Conservation (phyloP, 2,329 filamentous ascomycete species). For the Pleochaeta shiraiana region DNA sequence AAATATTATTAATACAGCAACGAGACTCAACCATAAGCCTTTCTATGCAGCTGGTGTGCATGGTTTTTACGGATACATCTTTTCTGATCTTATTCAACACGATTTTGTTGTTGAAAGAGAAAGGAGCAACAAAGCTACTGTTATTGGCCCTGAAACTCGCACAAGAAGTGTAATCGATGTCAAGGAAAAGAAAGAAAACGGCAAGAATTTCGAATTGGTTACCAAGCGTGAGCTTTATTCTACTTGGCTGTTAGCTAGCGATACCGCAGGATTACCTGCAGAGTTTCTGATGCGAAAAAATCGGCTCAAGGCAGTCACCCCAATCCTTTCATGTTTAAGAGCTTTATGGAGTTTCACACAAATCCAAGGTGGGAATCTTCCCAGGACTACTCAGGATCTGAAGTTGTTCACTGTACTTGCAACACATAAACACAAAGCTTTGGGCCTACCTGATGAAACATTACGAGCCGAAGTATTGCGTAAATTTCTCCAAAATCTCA, state of each 20-base stretch:
- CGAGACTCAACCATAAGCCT: slow-evolving; percentile 51
- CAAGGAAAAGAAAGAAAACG: slow-evolving; percentile 44
- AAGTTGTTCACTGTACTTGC: slow-evolving; percentile 57
- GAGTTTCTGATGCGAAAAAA: slow-evolving; percentile 49
- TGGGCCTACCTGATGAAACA: slow-evolving; percentile 45
- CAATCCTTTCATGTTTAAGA: slow-evolving; percentile 64
- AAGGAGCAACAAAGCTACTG: slow-evolving; percentile 49
- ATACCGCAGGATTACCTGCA: slow-evolving; percentile 47
- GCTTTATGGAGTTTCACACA: slow-evolving; percentile 78
- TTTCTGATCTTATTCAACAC: slow-evolving; percentile 79
- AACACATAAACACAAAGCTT: slow-evolving; percentile 53
- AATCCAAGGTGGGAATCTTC: slow-evolving; percentile 28
- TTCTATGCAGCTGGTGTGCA: slow-evolving; percentile 82
- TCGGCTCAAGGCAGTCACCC: slow-evolving; percentile 54
- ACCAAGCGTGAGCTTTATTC: slow-evolving; percentile 85
- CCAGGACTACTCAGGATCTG: slow-evolving; percentile 38
- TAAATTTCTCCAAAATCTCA: slow-evolving; percentile 70
- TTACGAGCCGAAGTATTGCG: slow-evolving; percentile 52
- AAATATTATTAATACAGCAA: slow-evolving; percentile 65
- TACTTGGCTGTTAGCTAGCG: slow-evolving; percentile 62
- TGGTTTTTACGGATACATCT: slow-evolving; percentile 87
- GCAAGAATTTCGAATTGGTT: slow-evolving; percentile 61
- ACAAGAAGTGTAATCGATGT: slow-evolving; percentile 58
- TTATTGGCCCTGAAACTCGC: slow-evolving; percentile 41
- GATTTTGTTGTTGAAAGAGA: slow-evolving; percentile 76